These are phyloP conservation scores for Alternaria brassicicola DNA, from an alignment of 2,329 filamentous ascomycete genomes.

Conservation along the genomic window DNA sequence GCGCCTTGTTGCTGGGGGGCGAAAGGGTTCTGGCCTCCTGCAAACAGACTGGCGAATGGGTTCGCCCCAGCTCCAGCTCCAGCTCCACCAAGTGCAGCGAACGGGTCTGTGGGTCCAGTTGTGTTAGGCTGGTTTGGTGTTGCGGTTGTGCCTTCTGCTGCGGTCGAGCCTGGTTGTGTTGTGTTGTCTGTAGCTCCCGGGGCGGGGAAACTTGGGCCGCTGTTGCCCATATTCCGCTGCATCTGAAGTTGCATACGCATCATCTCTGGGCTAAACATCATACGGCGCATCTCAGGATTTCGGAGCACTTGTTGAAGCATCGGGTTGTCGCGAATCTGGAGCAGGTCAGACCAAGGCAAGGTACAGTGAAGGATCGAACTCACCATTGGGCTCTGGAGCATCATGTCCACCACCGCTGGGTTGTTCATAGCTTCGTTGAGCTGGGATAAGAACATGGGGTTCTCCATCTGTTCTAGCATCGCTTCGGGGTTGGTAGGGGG, in stretches of 20 bases:
- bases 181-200: conserved; percentile 91
- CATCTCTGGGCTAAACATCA: conserved; percentile 90
- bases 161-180: conserved; percentile 46
- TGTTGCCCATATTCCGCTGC: conserved; percentile 68
- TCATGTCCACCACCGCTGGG: conserved; percentile 90
- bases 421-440: conserved; percentile 97
- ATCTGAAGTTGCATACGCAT: conserved; percentile 83
- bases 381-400: conserved; percentile 62
- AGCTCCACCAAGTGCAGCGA: conserved; percentile 52
- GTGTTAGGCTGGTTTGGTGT: conserved; percentile 46
- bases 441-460: conserved; percentile 82
- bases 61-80: conserved; percentile 50
- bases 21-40: conserved; percentile 45
- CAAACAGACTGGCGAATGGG: conserved; percentile 67
- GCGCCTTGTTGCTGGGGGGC: conserved; percentile 34
- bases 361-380: neutral
- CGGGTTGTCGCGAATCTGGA: conserved; percentile 79
- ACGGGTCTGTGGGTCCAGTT: conserved; percentile 52
- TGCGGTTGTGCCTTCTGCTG: conserved; percentile 42
- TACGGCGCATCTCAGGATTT: conserved; percentile 84
- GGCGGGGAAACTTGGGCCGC: conserved; percentile 72
- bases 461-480: conserved; percentile 82
- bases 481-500: conserved; percentile 81
- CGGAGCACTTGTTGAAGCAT: conserved; percentile 86
- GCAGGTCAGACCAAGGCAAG: conserved; percentile 16